Conservation (phyloP, 441 rosid genomes). For the Erodium texanum region DNA sequence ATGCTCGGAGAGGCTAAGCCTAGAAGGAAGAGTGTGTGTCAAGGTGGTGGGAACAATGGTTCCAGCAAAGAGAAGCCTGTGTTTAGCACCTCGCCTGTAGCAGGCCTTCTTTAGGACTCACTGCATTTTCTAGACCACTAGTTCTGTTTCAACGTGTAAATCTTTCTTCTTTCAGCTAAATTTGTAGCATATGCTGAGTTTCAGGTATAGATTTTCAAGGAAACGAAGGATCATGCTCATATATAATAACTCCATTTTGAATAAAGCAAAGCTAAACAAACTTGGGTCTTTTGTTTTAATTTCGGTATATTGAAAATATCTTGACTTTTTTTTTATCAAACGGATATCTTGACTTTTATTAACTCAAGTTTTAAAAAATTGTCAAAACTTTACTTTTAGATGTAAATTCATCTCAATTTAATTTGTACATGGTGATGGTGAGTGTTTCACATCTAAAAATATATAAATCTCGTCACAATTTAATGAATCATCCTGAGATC, state of each 20-base stretch:
- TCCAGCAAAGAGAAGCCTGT: slow-evolving; percentile 18
- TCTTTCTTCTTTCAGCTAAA: background rate
- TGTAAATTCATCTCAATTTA: too few relatives aligned
- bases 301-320: too few relatives aligned
- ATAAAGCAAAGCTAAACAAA: background rate
- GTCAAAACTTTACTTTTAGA: too few relatives aligned
- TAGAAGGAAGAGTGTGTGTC: slow-evolving; percentile 61
- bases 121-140: background rate
- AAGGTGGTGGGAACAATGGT: slow-evolving; percentile 14
- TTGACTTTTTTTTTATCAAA: too few relatives aligned
- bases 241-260: background rate
- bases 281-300: too few relatives aligned
- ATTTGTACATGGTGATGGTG: too few relatives aligned
- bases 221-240: background rate
- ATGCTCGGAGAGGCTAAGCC: slow-evolving; percentile 95
- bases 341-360: too few relatives aligned
- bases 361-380: too few relatives aligned
- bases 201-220: background rate
- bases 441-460: too few relatives aligned
- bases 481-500: too few relatives aligned
- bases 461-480: too few relatives aligned
- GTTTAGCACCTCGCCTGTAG: slow-evolving; percentile 38
- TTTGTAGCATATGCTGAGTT: background rate
- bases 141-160: slow-evolving; percentile 7
- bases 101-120: slow-evolving; percentile 32